These are phyloP conservation scores for Clohesyomyces aquaticus DNA, from an alignment of 495 filamentous ascomycete species.

Conservation along the genomic window DNA sequence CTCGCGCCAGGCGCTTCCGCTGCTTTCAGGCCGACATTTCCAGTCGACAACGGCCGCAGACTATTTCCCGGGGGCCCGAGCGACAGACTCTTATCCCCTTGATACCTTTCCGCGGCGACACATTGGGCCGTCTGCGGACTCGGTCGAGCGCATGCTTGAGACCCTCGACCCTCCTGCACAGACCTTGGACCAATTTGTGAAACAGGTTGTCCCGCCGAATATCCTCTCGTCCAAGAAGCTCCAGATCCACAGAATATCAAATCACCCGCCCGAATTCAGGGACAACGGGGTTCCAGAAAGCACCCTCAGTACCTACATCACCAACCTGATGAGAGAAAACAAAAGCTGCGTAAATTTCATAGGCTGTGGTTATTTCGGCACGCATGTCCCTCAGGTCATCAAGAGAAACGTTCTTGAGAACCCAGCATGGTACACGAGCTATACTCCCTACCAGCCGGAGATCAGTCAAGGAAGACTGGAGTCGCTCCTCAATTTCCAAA, in stretches of 20 bases:
- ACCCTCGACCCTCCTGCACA: conserved; percentile 73
- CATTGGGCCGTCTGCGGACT: conserved; percentile 81
- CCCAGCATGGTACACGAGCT: conserved; percentile 98
- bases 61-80: conserved; percentile 17
- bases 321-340: conserved; percentile 68
- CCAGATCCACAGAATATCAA: conserved; percentile 46
- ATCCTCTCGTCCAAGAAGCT: conserved; percentile 74
- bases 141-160: conserved; percentile 78
- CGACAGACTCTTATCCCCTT: conserved; percentile 37
- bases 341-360: conserved; percentile 70
- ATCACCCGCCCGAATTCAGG: background rate
- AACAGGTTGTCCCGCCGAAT: conserved; percentile 79
- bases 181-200: conserved; percentile 83
- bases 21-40: conserved; percentile 20
- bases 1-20: no score
- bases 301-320: conserved; percentile 65
- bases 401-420: conserved; percentile 92
- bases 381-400: conserved; percentile 86
- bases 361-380: conserved; percentile 86
- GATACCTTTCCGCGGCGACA: conserved; percentile 84
- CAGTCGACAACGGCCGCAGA: conserved; percentile 22
- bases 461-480: conserved; percentile 85
- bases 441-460: conserved; percentile 97
- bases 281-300: conserved; percentile 60
- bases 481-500: conserved; percentile 96